Conservation (phyloP, 2,329 filamentous ascomycete genomes). For the Dissoconium aciculare region DNA sequence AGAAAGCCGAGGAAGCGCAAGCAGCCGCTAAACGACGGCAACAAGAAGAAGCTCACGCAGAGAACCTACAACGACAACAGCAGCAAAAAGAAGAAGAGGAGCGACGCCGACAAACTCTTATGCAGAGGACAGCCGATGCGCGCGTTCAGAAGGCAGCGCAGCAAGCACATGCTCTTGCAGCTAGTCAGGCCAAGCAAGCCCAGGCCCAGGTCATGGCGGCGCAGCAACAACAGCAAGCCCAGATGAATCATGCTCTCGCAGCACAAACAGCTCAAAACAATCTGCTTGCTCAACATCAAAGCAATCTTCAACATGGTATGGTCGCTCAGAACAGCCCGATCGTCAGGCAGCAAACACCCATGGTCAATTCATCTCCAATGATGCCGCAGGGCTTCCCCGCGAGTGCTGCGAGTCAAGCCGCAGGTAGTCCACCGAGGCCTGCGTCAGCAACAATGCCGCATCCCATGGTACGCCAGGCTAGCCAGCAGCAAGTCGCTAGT, state of each 20-base stretch:
- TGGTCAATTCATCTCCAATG: constrained; percentile 32
- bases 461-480: constrained; percentile 25
- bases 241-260: constrained; percentile 12
- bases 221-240: constrained; percentile 16
- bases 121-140: constrained; percentile 2
- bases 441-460: constrained; percentile 44
- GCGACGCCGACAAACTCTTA: neutral
- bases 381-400: constrained; percentile 31
- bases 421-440: constrained; percentile 48
- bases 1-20: constrained; percentile 43
- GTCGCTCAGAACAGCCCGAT: constrained; percentile 47
- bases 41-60: constrained; percentile 34
- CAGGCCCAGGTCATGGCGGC: constrained; percentile 11
- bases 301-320: constrained; percentile 29
- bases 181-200: constrained; percentile 5
- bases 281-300: constrained; percentile 27
- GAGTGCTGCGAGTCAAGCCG: constrained; percentile 52
- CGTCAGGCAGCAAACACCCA: constrained; percentile 32
- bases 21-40: constrained; percentile 25
- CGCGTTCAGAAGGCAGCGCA: constrained; percentile 1
- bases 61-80: constrained; percentile 27
- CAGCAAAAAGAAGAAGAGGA: constrained; percentile 24
- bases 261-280: constrained; percentile 23
- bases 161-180: constrained; percentile 4
- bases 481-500: constrained; percentile 24